Evolutionary conservation across 2,329 filamentous ascomycete genomes (phyloP).

Genomic region (Pleochaeta shiraiana): DNA sequence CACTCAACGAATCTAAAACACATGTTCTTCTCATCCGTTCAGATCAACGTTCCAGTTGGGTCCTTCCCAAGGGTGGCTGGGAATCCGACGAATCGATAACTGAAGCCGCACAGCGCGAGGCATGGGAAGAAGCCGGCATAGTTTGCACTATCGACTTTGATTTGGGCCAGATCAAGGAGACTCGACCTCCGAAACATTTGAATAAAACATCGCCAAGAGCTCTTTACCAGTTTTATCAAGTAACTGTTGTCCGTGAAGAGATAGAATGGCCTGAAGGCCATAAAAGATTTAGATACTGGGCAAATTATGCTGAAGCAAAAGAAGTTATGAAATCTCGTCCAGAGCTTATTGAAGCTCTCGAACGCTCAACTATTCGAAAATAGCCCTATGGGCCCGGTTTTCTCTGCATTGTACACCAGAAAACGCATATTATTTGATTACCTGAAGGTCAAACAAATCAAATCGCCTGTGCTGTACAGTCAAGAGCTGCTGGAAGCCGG

Average conservation of each 20-base stretch:
- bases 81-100: slow-evolving; percentile 80
- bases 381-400: slow-evolving; percentile 13
- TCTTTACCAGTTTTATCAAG: slow-evolving; percentile 67
- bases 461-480: slow-evolving; percentile 7
- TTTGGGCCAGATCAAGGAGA: slow-evolving; percentile 70
- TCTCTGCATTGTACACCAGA: slow-evolving; percentile 15
- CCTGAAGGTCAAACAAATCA: neutral
- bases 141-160: slow-evolving; percentile 66
- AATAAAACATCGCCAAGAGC: slow-evolving; percentile 39
- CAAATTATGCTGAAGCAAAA: slow-evolving; percentile 63
- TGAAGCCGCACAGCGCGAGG: slow-evolving; percentile 70
- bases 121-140: slow-evolving; percentile 96
- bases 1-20: slow-evolving; percentile 65
- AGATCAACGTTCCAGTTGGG: slow-evolving; percentile 78
- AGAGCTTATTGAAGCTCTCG: slow-evolving; percentile 72
- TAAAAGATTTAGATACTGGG: slow-evolving; percentile 81
- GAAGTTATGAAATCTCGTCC: slow-evolving; percentile 56
- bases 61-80: slow-evolving; percentile 95
- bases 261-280: slow-evolving; percentile 81
- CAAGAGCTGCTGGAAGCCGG: slow-evolving; percentile 13
- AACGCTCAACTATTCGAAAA: slow-evolving; percentile 31
- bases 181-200: slow-evolving; percentile 53
- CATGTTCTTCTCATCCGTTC: slow-evolving; percentile 89
- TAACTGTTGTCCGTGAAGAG: slow-evolving; percentile 68
- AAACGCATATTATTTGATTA: neutral